phyloP scores from a whole-genome alignment of 139 green algal species.

The Chlamydomonas incerta region DNA sequence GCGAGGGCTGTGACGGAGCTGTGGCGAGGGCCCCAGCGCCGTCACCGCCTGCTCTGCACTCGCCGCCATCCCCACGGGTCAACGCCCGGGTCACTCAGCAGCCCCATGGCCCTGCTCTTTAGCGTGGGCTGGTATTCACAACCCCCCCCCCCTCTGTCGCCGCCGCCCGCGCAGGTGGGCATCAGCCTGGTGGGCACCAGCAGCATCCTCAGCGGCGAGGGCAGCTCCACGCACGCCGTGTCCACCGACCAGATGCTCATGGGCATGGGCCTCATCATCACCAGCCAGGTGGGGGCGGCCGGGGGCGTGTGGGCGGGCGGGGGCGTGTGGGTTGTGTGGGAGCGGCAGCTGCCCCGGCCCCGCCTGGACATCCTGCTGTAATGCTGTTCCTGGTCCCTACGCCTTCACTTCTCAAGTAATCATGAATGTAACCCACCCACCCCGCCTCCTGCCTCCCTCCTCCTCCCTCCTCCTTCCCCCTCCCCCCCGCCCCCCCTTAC shows the following conservation, averaged over 20 bases:
- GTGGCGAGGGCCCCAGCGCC: no score
- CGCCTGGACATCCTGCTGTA: no score
- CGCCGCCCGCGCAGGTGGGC: constrained; percentile 50
- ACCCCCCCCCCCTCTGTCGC: neutral
- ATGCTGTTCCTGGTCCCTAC: no score
- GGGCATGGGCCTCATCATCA: constrained; percentile 80
- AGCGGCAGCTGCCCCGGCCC: no score
- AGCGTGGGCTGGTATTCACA: no score
- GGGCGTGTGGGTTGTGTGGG: neutral
- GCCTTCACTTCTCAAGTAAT: no score
- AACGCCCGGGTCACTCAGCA: neutral
- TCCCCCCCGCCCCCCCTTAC: neutral
- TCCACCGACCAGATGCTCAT: constrained; percentile 64
- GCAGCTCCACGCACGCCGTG: constrained; percentile 58
- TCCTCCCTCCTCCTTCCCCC: neutral
- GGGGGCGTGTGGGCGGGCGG: neutral
- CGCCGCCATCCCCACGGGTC: no score
- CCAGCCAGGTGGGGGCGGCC: constrained; percentile 61
- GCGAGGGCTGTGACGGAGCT: no score
- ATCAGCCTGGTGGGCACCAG: constrained; percentile 72
- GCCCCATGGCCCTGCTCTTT: no score
- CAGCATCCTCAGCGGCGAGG: constrained; percentile 68
- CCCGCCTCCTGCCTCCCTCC: neutral
- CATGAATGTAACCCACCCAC: no score
- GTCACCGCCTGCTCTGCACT: no score